Percentiles rank a stretch among this genome's conserved stretches.
Conservation (phyloP, 2,329 filamentous ascomycete genomes). For the Monosporascus sp. region DNA sequence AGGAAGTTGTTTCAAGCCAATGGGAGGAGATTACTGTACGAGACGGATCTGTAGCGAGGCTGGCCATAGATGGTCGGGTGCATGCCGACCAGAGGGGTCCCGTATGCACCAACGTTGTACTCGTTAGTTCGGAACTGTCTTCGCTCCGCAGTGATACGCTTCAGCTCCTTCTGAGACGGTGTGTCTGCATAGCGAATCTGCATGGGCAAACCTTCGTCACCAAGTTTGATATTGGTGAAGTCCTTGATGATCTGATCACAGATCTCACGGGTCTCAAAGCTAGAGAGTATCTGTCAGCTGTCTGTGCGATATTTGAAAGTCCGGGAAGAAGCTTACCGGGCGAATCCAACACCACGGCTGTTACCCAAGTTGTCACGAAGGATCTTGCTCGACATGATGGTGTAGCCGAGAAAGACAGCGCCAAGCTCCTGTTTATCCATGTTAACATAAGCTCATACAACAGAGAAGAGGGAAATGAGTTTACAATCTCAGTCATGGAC, state of each 20-base stretch:
- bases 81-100: conserved; percentile 55
- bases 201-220: conserved; percentile 74
- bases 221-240: conserved; percentile 75
- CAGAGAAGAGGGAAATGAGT: not conserved
- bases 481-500: conserved; percentile 80
- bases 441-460: conserved; percentile 9
- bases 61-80: conserved; percentile 43
- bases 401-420: conserved; percentile 72
- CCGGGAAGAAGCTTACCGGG: conserved; percentile 58
- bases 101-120: conserved; percentile 74
- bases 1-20: conserved; percentile 1
- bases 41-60: conserved; percentile 31
- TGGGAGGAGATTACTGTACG: conserved; percentile 10
- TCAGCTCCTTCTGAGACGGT: conserved; percentile 91
- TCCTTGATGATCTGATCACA: conserved; percentile 85
- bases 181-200: conserved; percentile 98
- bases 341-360: conserved; percentile 95
- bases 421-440: conserved; percentile 56
- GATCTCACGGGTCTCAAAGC: conserved; percentile 82
- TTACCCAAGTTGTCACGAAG: conserved; percentile 87
- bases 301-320: not conserved
- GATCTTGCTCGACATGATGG: conserved; percentile 90
- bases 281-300: conserved; percentile 34
- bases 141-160: conserved; percentile 90
- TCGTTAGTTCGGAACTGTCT: conserved; percentile 95